A percentile compares a stretch with the other conserved stretches of the same genome.
Conservation (phyloP, 164 flowering plant genomes). For the Chloranthus sessilifolius region DNA sequence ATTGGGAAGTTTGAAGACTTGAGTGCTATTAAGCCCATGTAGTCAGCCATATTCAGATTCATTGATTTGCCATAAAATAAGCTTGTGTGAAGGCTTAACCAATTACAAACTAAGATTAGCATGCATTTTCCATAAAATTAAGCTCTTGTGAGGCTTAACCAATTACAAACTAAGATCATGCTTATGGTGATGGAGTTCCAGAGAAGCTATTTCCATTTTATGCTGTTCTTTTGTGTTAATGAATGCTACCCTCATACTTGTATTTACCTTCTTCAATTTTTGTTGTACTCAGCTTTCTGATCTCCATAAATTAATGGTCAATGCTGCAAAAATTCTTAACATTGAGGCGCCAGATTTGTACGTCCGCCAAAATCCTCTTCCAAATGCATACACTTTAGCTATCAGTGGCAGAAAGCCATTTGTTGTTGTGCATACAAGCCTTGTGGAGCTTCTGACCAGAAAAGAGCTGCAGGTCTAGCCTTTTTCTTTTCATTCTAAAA, state of each 20-base stretch:
- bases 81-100: no score
- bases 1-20: no score
- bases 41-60: no score
- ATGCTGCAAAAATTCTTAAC: conserved; percentile 69
- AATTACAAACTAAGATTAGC: no score
- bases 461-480: conserved; percentile 76
- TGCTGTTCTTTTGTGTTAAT: not conserved
- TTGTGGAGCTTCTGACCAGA: conserved; percentile 85
- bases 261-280: not conserved
- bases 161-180: no score
- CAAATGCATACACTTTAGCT: conserved; percentile 93
- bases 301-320: conserved; percentile 67
- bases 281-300: conserved; percentile 58
- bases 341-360: conserved; percentile 84
- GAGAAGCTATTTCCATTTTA: no score
- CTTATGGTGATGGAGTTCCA: no score
- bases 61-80: no score
- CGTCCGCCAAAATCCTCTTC: conserved; percentile 91
- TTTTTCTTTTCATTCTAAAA: not conserved
- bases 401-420: conserved; percentile 90
- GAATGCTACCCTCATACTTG: not conserved
- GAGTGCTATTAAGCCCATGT: no score
- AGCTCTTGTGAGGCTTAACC: no score
- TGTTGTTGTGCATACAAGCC: conserved; percentile 92
- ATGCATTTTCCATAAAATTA: no score